These are phyloP conservation scores for Capsicum chinense DNA, from an alignment of 257 asterid species.

Conservation along the genomic window DNA sequence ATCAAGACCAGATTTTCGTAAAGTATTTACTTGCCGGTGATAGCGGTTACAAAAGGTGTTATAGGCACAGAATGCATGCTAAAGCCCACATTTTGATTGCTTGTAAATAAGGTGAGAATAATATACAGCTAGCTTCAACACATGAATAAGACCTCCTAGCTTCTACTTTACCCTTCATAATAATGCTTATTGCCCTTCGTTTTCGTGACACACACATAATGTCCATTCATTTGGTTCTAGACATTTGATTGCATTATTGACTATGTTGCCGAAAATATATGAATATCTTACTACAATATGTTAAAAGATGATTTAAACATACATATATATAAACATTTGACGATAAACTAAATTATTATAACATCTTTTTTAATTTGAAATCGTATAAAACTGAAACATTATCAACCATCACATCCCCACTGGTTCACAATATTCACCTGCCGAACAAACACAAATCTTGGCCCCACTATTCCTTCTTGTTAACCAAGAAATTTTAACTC, in stretches of 20 bases:
- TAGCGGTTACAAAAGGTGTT: background rate
- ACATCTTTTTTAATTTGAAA: too few relatives aligned
- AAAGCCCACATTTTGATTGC: conserved; percentile 19
- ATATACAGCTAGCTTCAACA: background rate
- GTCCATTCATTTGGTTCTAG: background rate
- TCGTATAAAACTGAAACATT: too few relatives aligned
- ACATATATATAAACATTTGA: too few relatives aligned
- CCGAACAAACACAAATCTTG: too few relatives aligned
- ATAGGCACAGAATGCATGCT: background rate
- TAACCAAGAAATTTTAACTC: too few relatives aligned
- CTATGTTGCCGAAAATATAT: too few relatives aligned
- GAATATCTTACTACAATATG: background rate
- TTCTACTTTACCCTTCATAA: conserved; percentile 23
- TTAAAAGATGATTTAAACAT: too few relatives aligned
- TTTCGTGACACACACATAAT: background rate
- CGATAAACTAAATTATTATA: too few relatives aligned
- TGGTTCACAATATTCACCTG: too few relatives aligned
- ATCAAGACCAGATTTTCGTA: background rate
- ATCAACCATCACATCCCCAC: too few relatives aligned
- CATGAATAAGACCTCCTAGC: background rate
- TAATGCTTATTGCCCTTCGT: background rate
- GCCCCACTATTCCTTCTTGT: too few relatives aligned
- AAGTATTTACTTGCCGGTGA: conserved; percentile 4
- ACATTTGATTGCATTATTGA: too few relatives aligned
- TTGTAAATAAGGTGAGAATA: conserved; percentile 15